Conservation (phyloP, 2,329 filamentous ascomycete species). For the Calonectria multiphialidica region DNA sequence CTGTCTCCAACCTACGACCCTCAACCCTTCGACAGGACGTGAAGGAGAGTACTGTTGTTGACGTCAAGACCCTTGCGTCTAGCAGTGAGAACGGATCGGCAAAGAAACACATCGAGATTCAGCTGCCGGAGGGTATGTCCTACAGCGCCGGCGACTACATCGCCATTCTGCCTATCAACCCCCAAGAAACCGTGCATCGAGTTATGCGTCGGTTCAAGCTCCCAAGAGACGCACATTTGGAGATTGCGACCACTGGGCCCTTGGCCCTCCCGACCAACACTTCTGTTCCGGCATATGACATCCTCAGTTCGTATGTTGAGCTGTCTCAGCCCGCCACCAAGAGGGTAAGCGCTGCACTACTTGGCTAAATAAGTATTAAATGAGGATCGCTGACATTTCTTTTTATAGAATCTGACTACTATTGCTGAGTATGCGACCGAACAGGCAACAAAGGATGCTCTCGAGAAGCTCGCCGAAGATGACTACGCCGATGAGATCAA, state of each 20-base stretch:
- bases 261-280: slow-evolving; percentile 66
- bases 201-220: slow-evolving; percentile 77
- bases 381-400: slow-evolving; percentile 17
- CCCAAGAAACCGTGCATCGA: slow-evolving; percentile 68
- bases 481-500: slow-evolving; percentile 61
- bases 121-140: slow-evolving; percentile 71
- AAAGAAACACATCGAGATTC: slow-evolving; percentile 76
- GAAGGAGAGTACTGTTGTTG: slow-evolving; percentile 8
- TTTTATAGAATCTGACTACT: slow-evolving; percentile 47
- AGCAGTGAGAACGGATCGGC: neutral
- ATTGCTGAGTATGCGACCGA: slow-evolving; percentile 62
- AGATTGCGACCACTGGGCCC: slow-evolving; percentile 63
- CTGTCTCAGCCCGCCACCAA: slow-evolving; percentile 78
- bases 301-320: slow-evolving; percentile 79
- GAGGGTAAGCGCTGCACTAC: slow-evolving; percentile 56
- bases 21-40: slow-evolving; percentile 23
- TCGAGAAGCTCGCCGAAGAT: slow-evolving; percentile 60
- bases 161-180: slow-evolving; percentile 78
- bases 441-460: slow-evolving; percentile 52
- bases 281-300: slow-evolving; percentile 70
- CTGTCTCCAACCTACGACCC: slow-evolving; percentile 11
- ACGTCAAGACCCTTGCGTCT: neutral
- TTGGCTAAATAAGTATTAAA: neutral
- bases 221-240: slow-evolving; percentile 75
- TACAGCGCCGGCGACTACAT: slow-evolving; percentile 83